Percentiles rank a stretch among this genome's conserved stretches.
These are phyloP conservation scores for Sporothrix inflata DNA, from an alignment of 2,329 filamentous ascomycete species.

Conservation along the genomic window DNA sequence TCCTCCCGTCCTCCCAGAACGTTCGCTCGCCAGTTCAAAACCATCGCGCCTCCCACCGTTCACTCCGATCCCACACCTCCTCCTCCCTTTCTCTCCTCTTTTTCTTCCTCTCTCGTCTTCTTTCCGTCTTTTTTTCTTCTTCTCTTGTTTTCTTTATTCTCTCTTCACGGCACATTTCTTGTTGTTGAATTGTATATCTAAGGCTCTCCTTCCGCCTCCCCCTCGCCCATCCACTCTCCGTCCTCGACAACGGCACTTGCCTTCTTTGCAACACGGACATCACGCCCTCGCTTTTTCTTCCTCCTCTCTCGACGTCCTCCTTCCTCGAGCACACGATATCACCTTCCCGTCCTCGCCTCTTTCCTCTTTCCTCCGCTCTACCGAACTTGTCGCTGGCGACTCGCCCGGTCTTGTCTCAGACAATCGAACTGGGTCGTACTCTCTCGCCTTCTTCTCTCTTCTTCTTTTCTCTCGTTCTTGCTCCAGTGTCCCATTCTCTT, in stretches of 20 bases:
- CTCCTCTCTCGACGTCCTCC: conserved; percentile 10
- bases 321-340: conserved; percentile 7
- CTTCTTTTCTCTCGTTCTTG: neutral
- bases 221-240: neutral
- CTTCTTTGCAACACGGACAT: neutral
- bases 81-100: neutral
- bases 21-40: conserved; percentile 31
- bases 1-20: conserved; percentile 13
- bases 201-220: neutral
- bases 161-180: conserved; percentile 2
- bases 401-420: conserved; percentile 36
- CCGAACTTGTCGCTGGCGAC: conserved; percentile 31
- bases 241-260: conserved; percentile 8
- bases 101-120: neutral
- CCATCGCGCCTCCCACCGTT: conserved; percentile 28
- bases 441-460: neutral
- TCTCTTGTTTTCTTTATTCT: neutral
- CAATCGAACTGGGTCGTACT: conserved; percentile 35
- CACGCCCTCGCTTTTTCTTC: neutral
- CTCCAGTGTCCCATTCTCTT: conserved; percentile 16
- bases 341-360: neutral
- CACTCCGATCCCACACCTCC: conserved; percentile 23
- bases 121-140: conserved; percentile 17
- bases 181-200: conserved; percentile 4
- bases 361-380: neutral